Conservation (phyloP, 805 yeast species). For the Ogataea polymorpha region DNA sequence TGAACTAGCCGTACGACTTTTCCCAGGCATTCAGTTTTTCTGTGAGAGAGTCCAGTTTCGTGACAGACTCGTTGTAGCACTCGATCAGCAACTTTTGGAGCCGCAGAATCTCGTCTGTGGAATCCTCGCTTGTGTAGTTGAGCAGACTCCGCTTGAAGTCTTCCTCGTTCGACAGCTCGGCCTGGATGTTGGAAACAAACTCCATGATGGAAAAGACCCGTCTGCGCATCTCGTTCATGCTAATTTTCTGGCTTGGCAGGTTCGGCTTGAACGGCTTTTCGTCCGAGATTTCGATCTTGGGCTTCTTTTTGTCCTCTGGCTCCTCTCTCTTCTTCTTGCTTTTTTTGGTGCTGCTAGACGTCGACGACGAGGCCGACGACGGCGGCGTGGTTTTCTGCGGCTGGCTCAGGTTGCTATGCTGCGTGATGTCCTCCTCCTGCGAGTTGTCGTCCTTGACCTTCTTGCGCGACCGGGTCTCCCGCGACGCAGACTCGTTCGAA, state of each 20-base stretch:
- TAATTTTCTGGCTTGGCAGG: conserved; percentile 70
- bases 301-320: conserved; percentile 19
- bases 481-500: conserved; percentile 26
- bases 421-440: conserved; percentile 16
- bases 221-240: conserved; percentile 79
- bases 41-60: conserved; percentile 70
- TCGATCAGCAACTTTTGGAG: conserved; percentile 41
- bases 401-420: conserved; percentile 11
- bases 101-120: conserved; percentile 25
- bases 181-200: conserved; percentile 82
- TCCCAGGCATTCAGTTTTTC: conserved; percentile 77
- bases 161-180: conserved; percentile 76
- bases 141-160: conserved; percentile 42
- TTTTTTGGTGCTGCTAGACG: conserved; percentile 18
- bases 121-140: conserved; percentile 23
- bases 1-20: conserved; percentile 52
- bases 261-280: conserved; percentile 81
- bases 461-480: conserved; percentile 28
- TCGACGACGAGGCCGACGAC: conserved; percentile 17
- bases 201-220: conserved; percentile 88
- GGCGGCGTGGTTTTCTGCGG: conserved; percentile 20
- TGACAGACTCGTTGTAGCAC: conserved; percentile 57
- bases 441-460: conserved; percentile 22
- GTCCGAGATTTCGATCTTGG: conserved; percentile 40
- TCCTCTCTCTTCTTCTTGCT: conserved; percentile 18